phyloP scores from a whole-genome alignment of 2,329 filamentous ascomycete genomes.

The Nigrograna mackinnonii region DNA sequence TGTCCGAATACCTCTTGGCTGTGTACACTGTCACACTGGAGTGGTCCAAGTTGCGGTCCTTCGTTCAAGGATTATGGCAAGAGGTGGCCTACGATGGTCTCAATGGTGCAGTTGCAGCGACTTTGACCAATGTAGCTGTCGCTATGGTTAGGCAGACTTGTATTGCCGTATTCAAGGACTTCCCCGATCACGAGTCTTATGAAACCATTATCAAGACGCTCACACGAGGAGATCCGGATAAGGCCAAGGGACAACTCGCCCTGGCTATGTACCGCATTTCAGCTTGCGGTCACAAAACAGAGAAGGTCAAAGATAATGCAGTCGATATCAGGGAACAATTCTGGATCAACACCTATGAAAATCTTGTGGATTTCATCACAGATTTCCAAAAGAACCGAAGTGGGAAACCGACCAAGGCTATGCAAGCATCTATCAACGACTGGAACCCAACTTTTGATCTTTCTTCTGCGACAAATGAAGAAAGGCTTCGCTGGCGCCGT shows the following conservation, averaged over 20 bases:
- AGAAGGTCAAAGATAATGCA: conserved; percentile 16
- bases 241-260: conserved; percentile 33
- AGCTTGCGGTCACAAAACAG: conserved; percentile 10
- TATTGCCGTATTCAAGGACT: conserved; percentile 49
- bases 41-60: conserved; percentile 44
- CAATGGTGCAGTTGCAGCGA: conserved; percentile 52
- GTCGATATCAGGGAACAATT: conserved; percentile 51
- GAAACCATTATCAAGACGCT: conserved; percentile 48
- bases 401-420: conserved; percentile 52
- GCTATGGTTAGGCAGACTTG: conserved; percentile 45
- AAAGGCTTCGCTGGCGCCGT: conserved; percentile 52
- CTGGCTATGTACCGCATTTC: conserved; percentile 16
- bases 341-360: conserved; percentile 46
- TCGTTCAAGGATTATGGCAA: conserved; percentile 47
- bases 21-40: conserved; percentile 43
- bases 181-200: conserved; percentile 50
- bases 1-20: conserved; percentile 51
- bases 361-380: conserved; percentile 49
- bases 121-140: conserved; percentile 47
- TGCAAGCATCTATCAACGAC: conserved; percentile 41
- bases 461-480: conserved; percentile 37
- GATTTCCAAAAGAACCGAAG: conserved; percentile 51
- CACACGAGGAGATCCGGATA: conserved; percentile 41
- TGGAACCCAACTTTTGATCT: conserved; percentile 51
- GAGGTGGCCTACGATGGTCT: conserved; percentile 50